Conservation (phyloP, 2,329 filamentous ascomycete species). For the Penicillium sp. region DNA sequence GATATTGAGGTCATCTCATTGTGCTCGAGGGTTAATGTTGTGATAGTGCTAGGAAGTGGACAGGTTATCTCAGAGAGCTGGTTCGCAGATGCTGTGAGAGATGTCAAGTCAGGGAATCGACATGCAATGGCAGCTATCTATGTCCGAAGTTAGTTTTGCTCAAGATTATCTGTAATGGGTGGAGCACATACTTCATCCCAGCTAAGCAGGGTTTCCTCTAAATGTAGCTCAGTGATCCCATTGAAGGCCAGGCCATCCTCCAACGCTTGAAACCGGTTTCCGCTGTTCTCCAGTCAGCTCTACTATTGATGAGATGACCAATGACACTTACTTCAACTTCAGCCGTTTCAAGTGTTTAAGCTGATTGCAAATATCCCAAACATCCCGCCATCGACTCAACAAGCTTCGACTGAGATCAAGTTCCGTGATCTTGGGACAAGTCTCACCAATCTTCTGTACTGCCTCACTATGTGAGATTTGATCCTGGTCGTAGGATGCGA, state of each 20-base stretch:
- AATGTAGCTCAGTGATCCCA: constrained; percentile 51
- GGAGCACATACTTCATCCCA: constrained; percentile 55
- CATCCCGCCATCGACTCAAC: constrained; percentile 57
- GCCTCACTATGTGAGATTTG: constrained; percentile 13
- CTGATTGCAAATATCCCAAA: constrained; percentile 62
- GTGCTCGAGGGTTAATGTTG: constrained; percentile 43
- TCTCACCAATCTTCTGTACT: constrained; percentile 44
- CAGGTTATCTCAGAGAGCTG: constrained; percentile 26
- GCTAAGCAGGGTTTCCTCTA: constrained; percentile 58
- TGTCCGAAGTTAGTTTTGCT: constrained; percentile 1
- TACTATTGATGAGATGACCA: neutral
- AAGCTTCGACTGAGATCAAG: constrained; percentile 80
- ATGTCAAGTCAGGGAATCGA: constrained; percentile 31
- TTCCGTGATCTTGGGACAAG: constrained; percentile 56
- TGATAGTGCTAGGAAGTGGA: constrained; percentile 32
- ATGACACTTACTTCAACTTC: constrained; percentile 57
- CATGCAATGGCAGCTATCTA: constrained; percentile 30
- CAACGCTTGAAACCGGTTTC: constrained; percentile 56
- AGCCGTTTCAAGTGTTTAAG: constrained; percentile 59
- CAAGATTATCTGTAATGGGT: constrained; percentile 1
- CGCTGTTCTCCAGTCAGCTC: constrained; percentile 44
- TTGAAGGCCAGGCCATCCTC: constrained; percentile 38
- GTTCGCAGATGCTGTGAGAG: constrained; percentile 31
- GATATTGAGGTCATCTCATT: constrained; percentile 35
- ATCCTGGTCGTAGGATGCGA: constrained; percentile 18